These are phyloP conservation scores for Rachicladosporium sp. DNA, from an alignment of 2,329 filamentous ascomycete species.

Conservation along the genomic window DNA sequence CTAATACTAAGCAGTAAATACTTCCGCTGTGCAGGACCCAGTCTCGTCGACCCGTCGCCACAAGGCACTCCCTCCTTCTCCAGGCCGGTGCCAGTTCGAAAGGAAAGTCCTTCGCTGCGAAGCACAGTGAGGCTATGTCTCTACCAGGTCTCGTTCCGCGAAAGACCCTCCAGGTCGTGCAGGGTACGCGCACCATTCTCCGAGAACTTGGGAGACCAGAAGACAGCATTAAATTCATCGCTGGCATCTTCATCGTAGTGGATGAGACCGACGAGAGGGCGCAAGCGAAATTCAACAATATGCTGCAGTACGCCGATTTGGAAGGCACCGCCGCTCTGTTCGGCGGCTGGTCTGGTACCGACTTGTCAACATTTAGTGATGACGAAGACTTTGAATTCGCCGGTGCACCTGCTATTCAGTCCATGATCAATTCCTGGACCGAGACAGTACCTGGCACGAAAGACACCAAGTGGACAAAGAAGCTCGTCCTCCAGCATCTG, in stretches of 20 bases:
- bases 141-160: constrained; percentile 32
- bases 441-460: constrained; percentile 30
- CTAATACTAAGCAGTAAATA: constrained; percentile 18
- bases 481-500: constrained; percentile 30
- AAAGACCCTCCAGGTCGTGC: constrained; percentile 29
- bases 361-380: constrained; percentile 30
- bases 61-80: constrained; percentile 46
- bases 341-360: constrained; percentile 36
- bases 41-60: constrained; percentile 43
- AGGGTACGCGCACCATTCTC: constrained; percentile 30
- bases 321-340: constrained; percentile 35
- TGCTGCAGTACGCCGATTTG: constrained; percentile 31
- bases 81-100: constrained; percentile 36
- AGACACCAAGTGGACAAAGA: constrained; percentile 34
- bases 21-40: constrained; percentile 33
- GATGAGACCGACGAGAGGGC: constrained; percentile 34
- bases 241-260: constrained; percentile 32
- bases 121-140: constrained; percentile 36
- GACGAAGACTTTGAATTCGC: constrained; percentile 34
- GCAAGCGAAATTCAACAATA: constrained; percentile 29
- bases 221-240: constrained; percentile 31
- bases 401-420: constrained; percentile 26
- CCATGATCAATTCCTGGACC: constrained; percentile 34
- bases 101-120: constrained; percentile 34
- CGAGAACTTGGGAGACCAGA: constrained; percentile 28